Evolutionary conservation across 1,139 yeast species (phyloP).

Genomic region (Groenewaldozyma auringiensis): DNA sequence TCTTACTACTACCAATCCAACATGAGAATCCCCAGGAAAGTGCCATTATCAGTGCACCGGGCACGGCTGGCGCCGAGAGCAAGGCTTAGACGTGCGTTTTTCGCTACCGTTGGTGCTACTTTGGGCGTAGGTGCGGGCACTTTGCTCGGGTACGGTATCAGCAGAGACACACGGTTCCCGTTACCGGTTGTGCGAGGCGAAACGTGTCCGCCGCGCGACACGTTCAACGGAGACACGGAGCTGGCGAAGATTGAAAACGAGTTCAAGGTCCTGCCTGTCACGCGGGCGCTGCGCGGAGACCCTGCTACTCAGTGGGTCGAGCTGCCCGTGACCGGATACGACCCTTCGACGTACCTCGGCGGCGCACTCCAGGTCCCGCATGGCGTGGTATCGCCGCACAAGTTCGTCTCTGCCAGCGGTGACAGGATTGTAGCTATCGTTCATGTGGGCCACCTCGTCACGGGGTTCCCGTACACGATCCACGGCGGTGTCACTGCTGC

Average conservation of each 20-base stretch:
- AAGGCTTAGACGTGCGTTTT: background rate
- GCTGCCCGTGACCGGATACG: background rate
- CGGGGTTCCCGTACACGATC: slow-evolving; percentile 81
- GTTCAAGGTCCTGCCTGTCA: slow-evolving; percentile 47
- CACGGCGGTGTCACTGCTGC: slow-evolving; percentile 92
- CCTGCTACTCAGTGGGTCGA: slow-evolving; percentile 33
- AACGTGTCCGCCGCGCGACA: background rate
- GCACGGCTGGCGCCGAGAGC: background rate
- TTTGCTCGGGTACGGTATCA: slow-evolving; percentile 7
- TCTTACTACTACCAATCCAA: no score
- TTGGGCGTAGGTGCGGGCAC: slow-evolving; percentile 8
- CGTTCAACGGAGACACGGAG: slow-evolving; percentile 4
- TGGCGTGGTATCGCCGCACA: slow-evolving; percentile 34
- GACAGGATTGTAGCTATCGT: slow-evolving; percentile 58
- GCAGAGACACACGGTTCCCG: slow-evolving; percentile 1
- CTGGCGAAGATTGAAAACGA: slow-evolving; percentile 24
- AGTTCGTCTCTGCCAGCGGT: slow-evolving; percentile 46
- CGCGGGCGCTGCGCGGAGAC: slow-evolving; percentile 40
- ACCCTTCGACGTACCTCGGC: slow-evolving; percentile 18
- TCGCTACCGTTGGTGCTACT: background rate
- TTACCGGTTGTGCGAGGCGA: slow-evolving; percentile 2
- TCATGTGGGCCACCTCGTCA: slow-evolving; percentile 69
- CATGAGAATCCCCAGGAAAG: slow-evolving; percentile 3
- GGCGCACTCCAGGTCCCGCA: slow-evolving; percentile 50
- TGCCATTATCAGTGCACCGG: background rate